Percentiles rank a stretch among this genome's conserved stretches.
Conservation (phyloP, 129 eudicot genomes). For the Lactuca sativa region DNA sequence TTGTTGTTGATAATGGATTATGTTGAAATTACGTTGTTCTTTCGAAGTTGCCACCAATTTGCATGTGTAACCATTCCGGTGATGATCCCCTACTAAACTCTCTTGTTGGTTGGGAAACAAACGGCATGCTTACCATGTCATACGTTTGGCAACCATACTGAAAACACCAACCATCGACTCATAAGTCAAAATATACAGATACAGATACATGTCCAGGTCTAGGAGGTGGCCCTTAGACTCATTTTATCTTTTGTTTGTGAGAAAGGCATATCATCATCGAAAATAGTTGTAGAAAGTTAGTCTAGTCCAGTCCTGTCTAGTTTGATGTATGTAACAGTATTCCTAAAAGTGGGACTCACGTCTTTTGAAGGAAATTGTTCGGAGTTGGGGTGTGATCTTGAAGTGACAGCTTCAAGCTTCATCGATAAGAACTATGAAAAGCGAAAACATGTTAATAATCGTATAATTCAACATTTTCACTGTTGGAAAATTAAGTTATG, state of each 20-base stretch:
- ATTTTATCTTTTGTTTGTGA: too few relatives aligned
- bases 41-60: constrained; percentile 89
- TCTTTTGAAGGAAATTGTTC: constrained; percentile 89
- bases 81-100: constrained; percentile 78
- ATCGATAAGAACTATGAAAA: constrained; percentile 75
- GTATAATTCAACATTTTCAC: not conserved
- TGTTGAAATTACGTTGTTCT: constrained; percentile 40
- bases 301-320: not conserved
- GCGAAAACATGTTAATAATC: constrained; percentile 1
- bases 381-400: constrained; percentile 56
- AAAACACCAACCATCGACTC: constrained; percentile 22
- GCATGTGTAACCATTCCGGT: constrained; percentile 99
- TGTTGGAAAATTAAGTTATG: not conserved
- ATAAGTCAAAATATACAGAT: not conserved
- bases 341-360: constrained; percentile 40
- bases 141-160: constrained; percentile 85
- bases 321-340: too few relatives aligned
- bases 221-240: not conserved
- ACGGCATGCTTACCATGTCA: constrained; percentile 61
- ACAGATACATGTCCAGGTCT: too few relatives aligned
- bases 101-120: constrained; percentile 75
- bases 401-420: constrained; percentile 98
- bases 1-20: constrained; percentile 5
- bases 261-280: too few relatives aligned
- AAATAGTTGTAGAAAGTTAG: not conserved